Evolutionary conservation across 768 basidiomycete species (phyloP).

Genomic region (Suillus weaverae): DNA sequence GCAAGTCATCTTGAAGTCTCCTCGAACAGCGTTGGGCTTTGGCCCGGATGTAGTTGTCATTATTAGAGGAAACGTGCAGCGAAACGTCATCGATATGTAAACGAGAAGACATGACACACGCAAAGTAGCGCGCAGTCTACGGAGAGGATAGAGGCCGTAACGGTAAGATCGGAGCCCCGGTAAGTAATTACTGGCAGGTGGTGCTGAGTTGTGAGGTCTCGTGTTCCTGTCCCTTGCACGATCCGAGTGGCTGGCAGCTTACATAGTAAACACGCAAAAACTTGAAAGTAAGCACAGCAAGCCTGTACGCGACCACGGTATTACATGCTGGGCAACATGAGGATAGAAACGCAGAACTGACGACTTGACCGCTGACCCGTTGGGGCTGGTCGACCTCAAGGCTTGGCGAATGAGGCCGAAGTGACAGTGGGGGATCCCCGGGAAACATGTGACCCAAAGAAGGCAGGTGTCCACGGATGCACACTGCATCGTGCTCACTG

Average conservation of each 20-base stretch:
- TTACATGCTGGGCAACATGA: not conserved
- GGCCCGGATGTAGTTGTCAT: not conserved
- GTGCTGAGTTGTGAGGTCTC: too few relatives aligned
- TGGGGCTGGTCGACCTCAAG: not conserved
- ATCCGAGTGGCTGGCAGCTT: not conserved
- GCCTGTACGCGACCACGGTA: not conserved
- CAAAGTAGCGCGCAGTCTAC: not conserved
- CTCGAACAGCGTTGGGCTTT: not conserved
- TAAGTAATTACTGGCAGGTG: too few relatives aligned
- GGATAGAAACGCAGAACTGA: not conserved
- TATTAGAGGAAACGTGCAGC: not conserved
- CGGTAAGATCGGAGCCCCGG: not conserved
- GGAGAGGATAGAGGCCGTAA: not conserved
- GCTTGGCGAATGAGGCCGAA: not conserved
- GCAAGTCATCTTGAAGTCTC: not conserved
- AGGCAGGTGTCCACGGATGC: not conserved
- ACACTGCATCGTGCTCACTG: not conserved
- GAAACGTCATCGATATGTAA: not conserved
- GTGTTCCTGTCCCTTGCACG: not conserved
- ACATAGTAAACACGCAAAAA: not conserved
- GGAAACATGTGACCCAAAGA: not conserved
- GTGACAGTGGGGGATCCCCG: not conserved
- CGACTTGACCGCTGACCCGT: not conserved
- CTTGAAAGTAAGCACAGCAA: not conserved
- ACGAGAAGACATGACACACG: not conserved